Evolutionary conservation across 441 rosid genomes (phyloP).

Genomic region (Adansonia grandidieri): DNA sequence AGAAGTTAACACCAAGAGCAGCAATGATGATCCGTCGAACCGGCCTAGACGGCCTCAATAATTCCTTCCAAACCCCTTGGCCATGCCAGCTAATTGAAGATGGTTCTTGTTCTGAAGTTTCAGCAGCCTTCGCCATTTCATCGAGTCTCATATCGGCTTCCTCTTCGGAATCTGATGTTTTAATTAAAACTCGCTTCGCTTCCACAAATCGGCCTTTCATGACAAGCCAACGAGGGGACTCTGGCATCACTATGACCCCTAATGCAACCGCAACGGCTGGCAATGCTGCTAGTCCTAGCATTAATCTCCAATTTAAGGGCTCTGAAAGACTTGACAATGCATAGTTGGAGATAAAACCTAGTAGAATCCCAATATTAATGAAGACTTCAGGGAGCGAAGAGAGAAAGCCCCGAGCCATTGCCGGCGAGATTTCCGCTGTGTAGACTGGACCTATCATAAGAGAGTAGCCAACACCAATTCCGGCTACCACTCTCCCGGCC

Average conservation of each 20-base stretch:
- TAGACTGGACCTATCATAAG: conserved; percentile 76
- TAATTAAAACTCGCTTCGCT: conserved; percentile 47
- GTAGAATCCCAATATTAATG: conserved; percentile 60
- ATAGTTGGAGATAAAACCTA: conserved; percentile 63
- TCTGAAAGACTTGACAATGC: conserved; percentile 46
- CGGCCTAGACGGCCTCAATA: conserved; percentile 44
- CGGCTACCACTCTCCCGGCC: conserved; percentile 68
- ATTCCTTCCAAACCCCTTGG: conserved; percentile 56
- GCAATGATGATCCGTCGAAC: conserved; percentile 49
- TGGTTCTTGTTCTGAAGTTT: conserved; percentile 19
- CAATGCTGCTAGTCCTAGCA: conserved; percentile 67
- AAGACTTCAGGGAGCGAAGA: conserved; percentile 73
- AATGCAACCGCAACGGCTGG: conserved; percentile 53
- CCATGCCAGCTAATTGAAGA: conserved; percentile 40
- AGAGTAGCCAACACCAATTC: conserved; percentile 72
- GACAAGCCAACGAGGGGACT: conserved; percentile 71
- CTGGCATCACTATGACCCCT: conserved; percentile 64
- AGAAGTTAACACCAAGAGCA: conserved; percentile 61
- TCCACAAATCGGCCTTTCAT: conserved; percentile 54
- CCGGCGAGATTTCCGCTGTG: conserved; percentile 61
- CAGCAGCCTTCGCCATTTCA: conserved; percentile 45
- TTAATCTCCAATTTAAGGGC: conserved; percentile 58
- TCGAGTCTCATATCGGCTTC: conserved; percentile 52
- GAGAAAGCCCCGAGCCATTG: conserved; percentile 57
- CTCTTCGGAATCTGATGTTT: conserved; percentile 45